Evolutionary conservation across 257 asterid genomes (phyloP).

Genomic region (Solanum microdontum): DNA sequence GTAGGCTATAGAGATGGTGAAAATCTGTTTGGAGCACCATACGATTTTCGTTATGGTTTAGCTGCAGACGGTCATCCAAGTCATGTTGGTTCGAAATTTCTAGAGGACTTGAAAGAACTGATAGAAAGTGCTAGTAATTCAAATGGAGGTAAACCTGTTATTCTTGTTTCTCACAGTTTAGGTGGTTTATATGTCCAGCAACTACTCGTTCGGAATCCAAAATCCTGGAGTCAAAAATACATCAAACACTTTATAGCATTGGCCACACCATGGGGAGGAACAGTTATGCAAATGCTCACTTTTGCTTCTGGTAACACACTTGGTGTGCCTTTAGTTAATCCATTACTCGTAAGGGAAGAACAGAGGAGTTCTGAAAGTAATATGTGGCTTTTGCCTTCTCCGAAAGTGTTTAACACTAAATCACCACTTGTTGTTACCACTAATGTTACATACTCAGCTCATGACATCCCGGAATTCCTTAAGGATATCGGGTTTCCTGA

Average conservation of each 20-base stretch:
- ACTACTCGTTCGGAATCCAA: constrained; percentile 37
- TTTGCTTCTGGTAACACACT: constrained; percentile 65
- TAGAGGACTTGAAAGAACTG: constrained; percentile 35
- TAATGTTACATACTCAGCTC: constrained; percentile 24
- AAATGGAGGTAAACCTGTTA: constrained; percentile 42
- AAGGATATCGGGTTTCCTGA: constrained; percentile 49
- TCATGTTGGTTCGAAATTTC: constrained; percentile 39
- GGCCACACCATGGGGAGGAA: constrained; percentile 92
- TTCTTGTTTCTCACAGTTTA: constrained; percentile 69
- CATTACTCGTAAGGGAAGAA: constrained; percentile 49
- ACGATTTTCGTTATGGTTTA: constrained; percentile 73
- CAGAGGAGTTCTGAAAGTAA: constrained; percentile 68
- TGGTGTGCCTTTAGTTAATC: constrained; percentile 66
- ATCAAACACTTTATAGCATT: constrained; percentile 62
- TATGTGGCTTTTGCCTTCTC: constrained; percentile 74
- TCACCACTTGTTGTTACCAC: constrained; percentile 31
- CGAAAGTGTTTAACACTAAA: constrained; percentile 21
- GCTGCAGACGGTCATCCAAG: constrained; percentile 61
- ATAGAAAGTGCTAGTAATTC: constrained; percentile 46
- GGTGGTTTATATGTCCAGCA: constrained; percentile 62
- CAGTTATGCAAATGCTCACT: constrained; percentile 55
- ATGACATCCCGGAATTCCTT: constrained; percentile 37
- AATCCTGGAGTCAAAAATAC: constrained; percentile 42
- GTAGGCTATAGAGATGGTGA: constrained; percentile 49
- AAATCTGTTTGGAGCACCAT: constrained; percentile 77